Evolutionary conservation across 129 eudicot genomes (phyloP), one percentile per base, ranked within the genome.

Genomic region (Lonicera japonica): DNA sequence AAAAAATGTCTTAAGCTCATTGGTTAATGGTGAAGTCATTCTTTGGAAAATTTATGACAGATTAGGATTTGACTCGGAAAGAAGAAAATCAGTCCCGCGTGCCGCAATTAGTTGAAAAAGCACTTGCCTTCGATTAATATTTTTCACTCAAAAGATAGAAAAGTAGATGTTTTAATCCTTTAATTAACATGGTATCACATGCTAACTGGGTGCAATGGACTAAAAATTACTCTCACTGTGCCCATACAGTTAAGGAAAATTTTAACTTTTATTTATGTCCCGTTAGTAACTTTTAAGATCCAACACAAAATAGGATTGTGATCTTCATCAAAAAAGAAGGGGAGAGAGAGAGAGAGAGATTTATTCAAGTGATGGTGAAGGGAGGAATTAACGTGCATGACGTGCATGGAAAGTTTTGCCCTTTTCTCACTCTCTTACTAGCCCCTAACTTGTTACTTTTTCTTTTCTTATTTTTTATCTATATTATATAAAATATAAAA

Each of bases 361-460:
- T 59, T 38, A 8, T 25, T 15, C 51, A 8, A 48, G 51, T 56
- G 20, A 54, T 36, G 18, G 11, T 23, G 54, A 19, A 40, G 56
- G 23, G 14, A 41, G 19, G 7, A 10, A 11, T n/a, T 19, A 41
- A 67, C 74, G 74, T 67, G 73, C 79, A 75, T 75, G 75, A 68
- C 61, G 58, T 76, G 76, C 76, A 76, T 70, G 76, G 71, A 65
- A 76, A 76, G 56, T 41, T 29, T 61, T 14, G 11, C 8, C 41
- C 69, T 56, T 75, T 60, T 66, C 65, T 54, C 53, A 52, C 20
- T 10, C 65, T 56, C 51, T 70, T 39, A 61, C 25, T 55, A 34
- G 64, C 63, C 21, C 40, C n/a, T 36, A 1, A 39, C 63, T 69
- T n/a, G n/a, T 58, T 58, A 21, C 43, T 25, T 69, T 58, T 51